phyloP scores from a whole-genome alignment of 2,329 filamentous ascomycete species.

The Sphaerulina populicola region DNA sequence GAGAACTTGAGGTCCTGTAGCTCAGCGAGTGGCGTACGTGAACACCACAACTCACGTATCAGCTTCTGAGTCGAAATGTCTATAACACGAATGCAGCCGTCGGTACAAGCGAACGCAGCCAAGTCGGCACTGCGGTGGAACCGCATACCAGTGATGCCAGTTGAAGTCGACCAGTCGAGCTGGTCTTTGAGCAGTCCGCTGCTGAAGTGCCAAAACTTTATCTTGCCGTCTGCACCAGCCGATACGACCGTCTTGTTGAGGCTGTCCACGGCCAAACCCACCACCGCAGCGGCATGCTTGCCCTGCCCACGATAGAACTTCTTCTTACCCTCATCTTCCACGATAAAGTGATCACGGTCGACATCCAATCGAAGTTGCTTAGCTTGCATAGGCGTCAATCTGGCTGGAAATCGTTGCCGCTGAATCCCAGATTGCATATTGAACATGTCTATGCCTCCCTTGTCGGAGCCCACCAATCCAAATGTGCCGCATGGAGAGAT shows the following conservation, averaged over 20 bases:
- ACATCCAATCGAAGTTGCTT: slow-evolving; percentile 61
- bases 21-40: slow-evolving; percentile 31
- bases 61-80: slow-evolving; percentile 85
- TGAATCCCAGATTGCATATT: slow-evolving; percentile 90
- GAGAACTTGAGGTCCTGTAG: slow-evolving; percentile 23
- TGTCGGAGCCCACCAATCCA: slow-evolving; percentile 75
- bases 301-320: slow-evolving; percentile 48
- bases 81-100: slow-evolving; percentile 77
- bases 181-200: slow-evolving; percentile 71
- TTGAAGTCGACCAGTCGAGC: slow-evolving; percentile 74
- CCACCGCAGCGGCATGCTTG: slow-evolving; percentile 73
- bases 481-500: slow-evolving; percentile 92
- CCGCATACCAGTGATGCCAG: slow-evolving; percentile 64
- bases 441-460: slow-evolving; percentile 84
- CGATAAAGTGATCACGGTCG: slow-evolving; percentile 24
- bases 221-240: slow-evolving; percentile 78
- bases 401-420: slow-evolving; percentile 77
- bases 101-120: slow-evolving; percentile 80
- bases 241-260: slow-evolving; percentile 80
- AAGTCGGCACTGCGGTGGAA: slow-evolving; percentile 80
- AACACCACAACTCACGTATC: slow-evolving; percentile 87
- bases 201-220: slow-evolving; percentile 97
- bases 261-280: slow-evolving; percentile 79
- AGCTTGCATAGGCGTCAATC: slow-evolving; percentile 67
- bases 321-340: slow-evolving; percentile 36